Base-by-base conservation (phyloP, 495 filamentous ascomycete genomes). In the Penicillium goetzii region DNA sequence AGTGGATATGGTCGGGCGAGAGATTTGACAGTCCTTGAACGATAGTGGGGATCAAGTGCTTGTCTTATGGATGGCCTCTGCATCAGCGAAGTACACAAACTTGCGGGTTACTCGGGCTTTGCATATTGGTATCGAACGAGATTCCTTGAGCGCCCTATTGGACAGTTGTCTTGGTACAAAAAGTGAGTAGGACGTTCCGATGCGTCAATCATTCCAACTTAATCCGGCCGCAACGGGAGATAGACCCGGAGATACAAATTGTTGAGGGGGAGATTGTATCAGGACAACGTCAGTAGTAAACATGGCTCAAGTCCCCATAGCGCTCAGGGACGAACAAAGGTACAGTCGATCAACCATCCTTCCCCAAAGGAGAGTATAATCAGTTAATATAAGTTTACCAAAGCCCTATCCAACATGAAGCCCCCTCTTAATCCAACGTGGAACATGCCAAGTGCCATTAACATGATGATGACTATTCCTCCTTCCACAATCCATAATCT, bases 1-100 rank as follows among this genome's bases (percentile, higher is more conserved):
- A 83, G 84, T 71, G 86, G 84, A 15, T 88, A 83, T 74, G 86
- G 86, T 1, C 80, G 86, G 65, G 74, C 75, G 23, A 77, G 73
- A 45, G 75, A 79, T 34, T 57, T 88, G 59, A 74, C 66, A 10
- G 65, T 83, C 53, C 56, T 56, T 28, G 28, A 59, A 38, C 0
- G 21, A 25, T 23, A 40, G 23, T 15, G 2, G 40, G 53, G 15
- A 33, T 9, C 0, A 25, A 28, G 14, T 14, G 9, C n/a, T n/a
- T n/a, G n/a, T n/a, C n/a, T n/a, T n/a, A n/a, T n/a, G n/a, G n/a
- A n/a, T 11, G 26, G 30, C 15, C 6, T 33, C 17, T 30, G 25
- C 5, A 34, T 11, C 33, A 34, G 10, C 33, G 11, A 34, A 8
- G 11, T 34, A 32, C n/a, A n/a, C n/a, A n/a, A n/a, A n/a, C n/a